Conservation (phyloP, 192 early-diverging fungal species). For the Neocallimastix lanati region DNA sequence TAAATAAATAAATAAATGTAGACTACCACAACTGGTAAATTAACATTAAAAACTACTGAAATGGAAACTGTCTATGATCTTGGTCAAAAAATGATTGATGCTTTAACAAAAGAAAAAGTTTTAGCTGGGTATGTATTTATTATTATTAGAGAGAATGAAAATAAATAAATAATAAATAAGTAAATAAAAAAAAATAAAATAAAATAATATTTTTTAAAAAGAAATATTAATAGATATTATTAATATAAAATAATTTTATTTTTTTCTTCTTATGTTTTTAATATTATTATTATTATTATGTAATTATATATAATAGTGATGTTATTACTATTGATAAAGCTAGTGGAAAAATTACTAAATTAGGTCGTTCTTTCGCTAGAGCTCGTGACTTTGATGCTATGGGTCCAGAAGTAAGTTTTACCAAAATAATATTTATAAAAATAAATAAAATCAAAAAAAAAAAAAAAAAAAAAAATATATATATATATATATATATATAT, state of each 20-base stretch:
- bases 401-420: constrained; percentile 60
- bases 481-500: too few relatives aligned
- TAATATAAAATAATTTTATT: too few relatives aligned
- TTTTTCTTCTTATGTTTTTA: too few relatives aligned
- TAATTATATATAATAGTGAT: too few relatives aligned
- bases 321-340: constrained; percentile 98
- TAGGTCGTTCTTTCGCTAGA: constrained; percentile 89
- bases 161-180: too few relatives aligned
- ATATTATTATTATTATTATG: too few relatives aligned
- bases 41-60: constrained; percentile 96
- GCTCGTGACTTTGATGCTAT: constrained; percentile 97
- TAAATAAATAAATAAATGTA: constrained; percentile 10
- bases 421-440: too few relatives aligned
- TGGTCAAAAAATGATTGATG: constrained; percentile 96
- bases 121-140: constrained; percentile 63
- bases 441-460: too few relatives aligned
- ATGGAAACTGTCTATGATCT: constrained; percentile 99
- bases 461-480: too few relatives aligned
- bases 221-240: too few relatives aligned
- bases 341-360: constrained; percentile 80
- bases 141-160: too few relatives aligned
- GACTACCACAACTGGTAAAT: constrained; percentile 88
- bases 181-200: neutral
- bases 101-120: constrained; percentile 94
- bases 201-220: too few relatives aligned